These are phyloP conservation scores for Garcia nutans DNA, from an alignment of 345 rosid genomes.

Conservation along the genomic window DNA sequence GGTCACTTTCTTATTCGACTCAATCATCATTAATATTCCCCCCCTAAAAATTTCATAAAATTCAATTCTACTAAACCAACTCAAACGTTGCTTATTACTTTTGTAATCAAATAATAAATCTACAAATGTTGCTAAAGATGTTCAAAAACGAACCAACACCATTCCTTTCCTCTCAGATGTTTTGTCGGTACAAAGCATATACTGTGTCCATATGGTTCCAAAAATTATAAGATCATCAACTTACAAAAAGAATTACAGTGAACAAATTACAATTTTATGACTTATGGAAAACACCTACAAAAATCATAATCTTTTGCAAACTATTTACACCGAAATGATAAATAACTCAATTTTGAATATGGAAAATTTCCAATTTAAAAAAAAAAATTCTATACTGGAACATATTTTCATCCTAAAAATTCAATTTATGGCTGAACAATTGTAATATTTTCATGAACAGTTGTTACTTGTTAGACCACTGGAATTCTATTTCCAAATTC, in stretches of 20 bases:
- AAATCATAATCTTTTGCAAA: slow-evolving; percentile 30
- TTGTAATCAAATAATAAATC: background rate
- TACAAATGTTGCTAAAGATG: background rate
- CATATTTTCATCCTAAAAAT: slow-evolving; percentile 10
- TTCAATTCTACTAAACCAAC: too few species aligned
- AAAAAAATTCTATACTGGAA: slow-evolving; percentile 17
- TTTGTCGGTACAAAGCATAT: slow-evolving; percentile 12
- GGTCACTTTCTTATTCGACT: too few species aligned
- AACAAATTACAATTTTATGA: slow-evolving; percentile 26
- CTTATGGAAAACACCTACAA: slow-evolving; percentile 36
- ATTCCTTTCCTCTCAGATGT: slow-evolving; percentile 21
- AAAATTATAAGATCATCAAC: slow-evolving; percentile 15
- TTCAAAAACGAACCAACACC: background rate
- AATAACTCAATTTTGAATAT: slow-evolving; percentile 14
- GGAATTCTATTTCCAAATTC: slow-evolving; percentile 92
- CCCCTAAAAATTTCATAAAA: too few species aligned
- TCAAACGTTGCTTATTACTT: too few species aligned
- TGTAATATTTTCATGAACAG: background rate
- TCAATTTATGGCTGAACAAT: slow-evolving; percentile 14
- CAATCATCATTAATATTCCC: too few species aligned
- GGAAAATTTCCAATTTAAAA: background rate
- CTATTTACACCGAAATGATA: slow-evolving; percentile 42
- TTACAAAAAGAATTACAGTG: slow-evolving; percentile 47
- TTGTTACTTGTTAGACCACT: slow-evolving; percentile 83
- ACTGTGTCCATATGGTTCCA: slow-evolving; percentile 6